phyloP scores from a whole-genome alignment of 139 green algal species.

The Bryopsis sp. region DNA sequence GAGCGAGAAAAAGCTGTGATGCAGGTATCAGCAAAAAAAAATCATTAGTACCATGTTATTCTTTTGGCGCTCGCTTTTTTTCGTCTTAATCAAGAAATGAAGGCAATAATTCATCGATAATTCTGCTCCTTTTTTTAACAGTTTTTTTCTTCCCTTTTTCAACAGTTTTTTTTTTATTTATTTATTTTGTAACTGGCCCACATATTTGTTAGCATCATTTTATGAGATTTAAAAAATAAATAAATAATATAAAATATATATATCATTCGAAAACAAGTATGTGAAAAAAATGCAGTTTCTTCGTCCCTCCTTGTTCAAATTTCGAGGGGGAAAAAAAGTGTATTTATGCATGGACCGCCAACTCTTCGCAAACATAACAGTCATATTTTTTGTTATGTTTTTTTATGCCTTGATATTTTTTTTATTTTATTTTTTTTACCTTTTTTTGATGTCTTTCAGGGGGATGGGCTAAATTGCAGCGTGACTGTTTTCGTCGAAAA shows the following conservation, averaged over 20 bases:
- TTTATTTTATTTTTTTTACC: neutral
- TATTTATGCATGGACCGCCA: too few relatives aligned
- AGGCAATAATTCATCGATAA: too few relatives aligned
- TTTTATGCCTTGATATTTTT: neutral
- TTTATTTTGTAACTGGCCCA: too few relatives aligned
- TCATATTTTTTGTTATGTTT: neutral
- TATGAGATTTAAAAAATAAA: neutral
- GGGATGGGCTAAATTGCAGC: conserved; percentile 25
- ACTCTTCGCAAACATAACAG: neutral
- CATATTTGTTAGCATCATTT: neutral
- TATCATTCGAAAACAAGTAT: neutral
- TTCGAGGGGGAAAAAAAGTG: too few relatives aligned
- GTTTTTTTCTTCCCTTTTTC: too few relatives aligned
- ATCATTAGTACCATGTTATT: too few relatives aligned
- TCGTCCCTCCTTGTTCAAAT: neutral
- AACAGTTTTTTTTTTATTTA: too few relatives aligned
- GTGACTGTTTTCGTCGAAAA: conserved; percentile 34
- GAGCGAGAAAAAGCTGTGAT: neutral
- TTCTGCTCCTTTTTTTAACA: too few relatives aligned
- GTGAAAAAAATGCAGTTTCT: neutral
- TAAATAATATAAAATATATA: neutral
- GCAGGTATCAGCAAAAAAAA: too few relatives aligned
- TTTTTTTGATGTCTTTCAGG: neutral
- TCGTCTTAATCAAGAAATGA: too few relatives aligned
- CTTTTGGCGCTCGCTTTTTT: too few relatives aligned